Conservation (phyloP, 1,284 basidiomycete genomes). For the Tilletia caries region DNA sequence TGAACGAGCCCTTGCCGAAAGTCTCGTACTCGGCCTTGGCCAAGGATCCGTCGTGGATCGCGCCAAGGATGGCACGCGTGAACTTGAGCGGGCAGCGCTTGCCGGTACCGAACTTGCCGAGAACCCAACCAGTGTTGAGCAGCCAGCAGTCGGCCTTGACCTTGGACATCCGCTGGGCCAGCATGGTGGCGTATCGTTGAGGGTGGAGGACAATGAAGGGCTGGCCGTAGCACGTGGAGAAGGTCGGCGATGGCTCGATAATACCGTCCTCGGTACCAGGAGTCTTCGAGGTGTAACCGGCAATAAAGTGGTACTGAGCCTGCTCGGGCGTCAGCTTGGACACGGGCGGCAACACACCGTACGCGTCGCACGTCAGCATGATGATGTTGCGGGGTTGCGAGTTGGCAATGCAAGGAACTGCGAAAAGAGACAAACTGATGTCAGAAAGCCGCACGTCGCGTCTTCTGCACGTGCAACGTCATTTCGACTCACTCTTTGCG, state of each 20-base stretch:
- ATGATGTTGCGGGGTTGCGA: constrained; percentile 73
- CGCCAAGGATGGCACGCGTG: constrained; percentile 93
- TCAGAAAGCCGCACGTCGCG: no score
- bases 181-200: constrained; percentile 84
- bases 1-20: constrained; percentile 58
- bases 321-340: constrained; percentile 88
- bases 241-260: constrained; percentile 95
- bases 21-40: constrained; percentile 79
- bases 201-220: constrained; percentile 95
- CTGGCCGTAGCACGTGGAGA: constrained; percentile 98
- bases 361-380: constrained; percentile 97
- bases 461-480: no score
- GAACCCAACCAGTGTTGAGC: constrained; percentile 98
- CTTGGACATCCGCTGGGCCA: constrained; percentile 88
- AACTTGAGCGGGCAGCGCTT: constrained; percentile 56
- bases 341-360: constrained; percentile 94
- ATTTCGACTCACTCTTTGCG: constrained; percentile 63
- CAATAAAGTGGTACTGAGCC: constrained; percentile 72
- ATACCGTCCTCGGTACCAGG: constrained; percentile 98
- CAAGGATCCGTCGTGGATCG: constrained; percentile 90
- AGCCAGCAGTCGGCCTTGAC: constrained; percentile 94
- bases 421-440: background rate
- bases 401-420: constrained; percentile 47
- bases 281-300: constrained; percentile 76
- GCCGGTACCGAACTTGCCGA: constrained; percentile 79